Base-by-base conservation (phyloP, 2,329 filamentous ascomycete species). In the Alternaria sp. region DNA sequence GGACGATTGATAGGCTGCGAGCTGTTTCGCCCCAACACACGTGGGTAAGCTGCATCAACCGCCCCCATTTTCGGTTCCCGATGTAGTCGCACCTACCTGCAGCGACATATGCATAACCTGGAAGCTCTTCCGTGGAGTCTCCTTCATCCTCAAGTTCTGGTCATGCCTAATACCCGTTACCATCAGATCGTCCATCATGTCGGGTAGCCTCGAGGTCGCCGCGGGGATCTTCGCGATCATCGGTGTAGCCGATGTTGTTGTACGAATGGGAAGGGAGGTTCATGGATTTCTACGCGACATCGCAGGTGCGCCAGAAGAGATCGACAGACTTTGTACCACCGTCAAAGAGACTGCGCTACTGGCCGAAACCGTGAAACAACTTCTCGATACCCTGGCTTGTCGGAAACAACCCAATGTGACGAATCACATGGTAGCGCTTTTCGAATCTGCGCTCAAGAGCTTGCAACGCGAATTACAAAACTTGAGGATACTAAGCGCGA, bases 141-240 rank as follows among this genome's bases (percentile, higher is more conserved):
- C 18, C 26, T 30, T 21, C 15, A 33, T 14, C 18, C 18, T 51
- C 18, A 9, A 33, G 8, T 14, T 15, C 15, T 9, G 26, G 47
- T 21, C 20, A 23, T 21, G 18, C 20, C 18, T 28, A 15, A 10
- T 20, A 33, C 18, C 9, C 26, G 4, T 33, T 21, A 6, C 12
- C 14, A 18, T 51, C 47, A 20, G 12, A 51, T 51, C 18, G 18
- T 18, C 26, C 9, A n/a, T 30, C 26, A 51, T 51, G 47, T 51
- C 33, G 9, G 53, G 33, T 23, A 44, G 47, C 6, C 46, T 66
- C 9, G 65, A 65, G 25, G 44, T 57, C 18, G 61, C 59, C 12
- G 64, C 67, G 21, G 55, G 63, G 9, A 55, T 66, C 14, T 67
- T 71, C 45, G 69, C 69, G 8, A 66, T 69, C 11, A 60, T 69